phyloP scores from a whole-genome alignment of 805 yeast genomes.

The Metschnikowia henanensis region DNA sequence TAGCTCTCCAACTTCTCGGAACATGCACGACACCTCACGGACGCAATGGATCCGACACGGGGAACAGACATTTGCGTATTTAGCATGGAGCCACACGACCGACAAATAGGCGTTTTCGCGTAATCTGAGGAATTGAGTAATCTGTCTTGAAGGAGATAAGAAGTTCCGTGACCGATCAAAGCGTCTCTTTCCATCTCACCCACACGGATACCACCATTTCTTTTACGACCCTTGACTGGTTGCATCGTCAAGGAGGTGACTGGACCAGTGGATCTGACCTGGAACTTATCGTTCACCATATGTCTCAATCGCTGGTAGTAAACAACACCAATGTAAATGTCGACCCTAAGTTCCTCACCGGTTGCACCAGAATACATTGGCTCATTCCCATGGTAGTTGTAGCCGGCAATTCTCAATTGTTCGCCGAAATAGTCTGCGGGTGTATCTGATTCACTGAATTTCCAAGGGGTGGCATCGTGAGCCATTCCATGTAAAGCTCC shows the following conservation, averaged over 20 bases:
- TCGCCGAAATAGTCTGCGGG: slow-evolving; percentile 98
- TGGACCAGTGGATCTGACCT: slow-evolving; percentile 98
- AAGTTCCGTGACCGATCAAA: slow-evolving; percentile 96
- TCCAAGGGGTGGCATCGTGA: slow-evolving; percentile 97
- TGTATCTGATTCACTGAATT: slow-evolving; percentile 84
- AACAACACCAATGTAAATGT: slow-evolving; percentile 95
- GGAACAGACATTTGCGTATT: slow-evolving; percentile 92
- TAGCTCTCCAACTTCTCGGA: slow-evolving; percentile 67
- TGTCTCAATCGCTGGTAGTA: slow-evolving; percentile 98
- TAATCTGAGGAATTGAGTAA: slow-evolving; percentile 93
- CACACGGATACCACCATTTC: slow-evolving; percentile 99
- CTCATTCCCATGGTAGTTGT: slow-evolving; percentile 97
- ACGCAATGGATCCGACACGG: slow-evolving; percentile 77
- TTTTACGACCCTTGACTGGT: slow-evolving; percentile 98
- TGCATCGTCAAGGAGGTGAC: slow-evolving; percentile 97
- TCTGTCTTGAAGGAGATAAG: slow-evolving; percentile 92
- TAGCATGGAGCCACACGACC: slow-evolving; percentile 88
- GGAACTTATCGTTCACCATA: slow-evolving; percentile 99
- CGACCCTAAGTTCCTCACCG: slow-evolving; percentile 95
- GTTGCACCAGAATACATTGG: slow-evolving; percentile 99
- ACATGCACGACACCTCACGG: slow-evolving; percentile 89
- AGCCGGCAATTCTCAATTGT: slow-evolving; percentile 83
- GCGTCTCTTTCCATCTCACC: slow-evolving; percentile 99
- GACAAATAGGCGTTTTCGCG: slow-evolving; percentile 87
- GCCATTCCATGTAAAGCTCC: slow-evolving; percentile 98